phyloP scores from a whole-genome alignment of 2,329 filamentous ascomycete genomes.

The Boeremia exigua region DNA sequence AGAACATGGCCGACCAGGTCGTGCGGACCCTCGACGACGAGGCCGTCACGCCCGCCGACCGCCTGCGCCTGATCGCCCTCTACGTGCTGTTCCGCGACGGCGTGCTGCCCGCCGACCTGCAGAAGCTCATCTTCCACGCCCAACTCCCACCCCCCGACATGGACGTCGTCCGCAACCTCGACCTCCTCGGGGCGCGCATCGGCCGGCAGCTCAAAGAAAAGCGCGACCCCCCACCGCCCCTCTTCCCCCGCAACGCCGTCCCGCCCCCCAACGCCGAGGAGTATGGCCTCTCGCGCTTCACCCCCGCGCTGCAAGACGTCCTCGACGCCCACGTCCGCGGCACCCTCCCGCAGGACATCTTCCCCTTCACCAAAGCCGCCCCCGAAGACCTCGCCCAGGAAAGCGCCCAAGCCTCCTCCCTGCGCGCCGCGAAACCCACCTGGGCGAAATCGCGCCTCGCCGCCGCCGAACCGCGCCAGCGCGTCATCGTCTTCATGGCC shows the following conservation, averaged over 20 bases:
- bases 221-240: constrained; percentile 66
- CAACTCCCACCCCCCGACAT: constrained; percentile 76
- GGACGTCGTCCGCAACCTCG: constrained; percentile 77
- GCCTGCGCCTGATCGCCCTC: constrained; percentile 82
- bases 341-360: constrained; percentile 52
- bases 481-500: constrained; percentile 92
- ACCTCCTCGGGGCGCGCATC: constrained; percentile 78
- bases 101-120: constrained; percentile 80
- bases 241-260: constrained; percentile 73
- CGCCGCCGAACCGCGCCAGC: constrained; percentile 81
- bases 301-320: constrained; percentile 80
- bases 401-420: constrained; percentile 63
- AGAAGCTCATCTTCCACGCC: constrained; percentile 83
- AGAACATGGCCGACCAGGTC: constrained; percentile 84
- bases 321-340: constrained; percentile 69
- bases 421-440: constrained; percentile 90
- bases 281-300: constrained; percentile 84
- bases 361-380: constrained; percentile 60
- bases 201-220: constrained; percentile 78
- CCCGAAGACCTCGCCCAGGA: constrained; percentile 66
- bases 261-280: constrained; percentile 67
- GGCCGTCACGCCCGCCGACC: constrained; percentile 71
- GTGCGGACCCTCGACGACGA: constrained; percentile 89
- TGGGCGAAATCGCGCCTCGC: constrained; percentile 86
- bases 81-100: constrained; percentile 89